Evolutionary conservation across 2,329 filamentous ascomycete species (phyloP).

Genomic region (Hypoxylon sp.): DNA sequence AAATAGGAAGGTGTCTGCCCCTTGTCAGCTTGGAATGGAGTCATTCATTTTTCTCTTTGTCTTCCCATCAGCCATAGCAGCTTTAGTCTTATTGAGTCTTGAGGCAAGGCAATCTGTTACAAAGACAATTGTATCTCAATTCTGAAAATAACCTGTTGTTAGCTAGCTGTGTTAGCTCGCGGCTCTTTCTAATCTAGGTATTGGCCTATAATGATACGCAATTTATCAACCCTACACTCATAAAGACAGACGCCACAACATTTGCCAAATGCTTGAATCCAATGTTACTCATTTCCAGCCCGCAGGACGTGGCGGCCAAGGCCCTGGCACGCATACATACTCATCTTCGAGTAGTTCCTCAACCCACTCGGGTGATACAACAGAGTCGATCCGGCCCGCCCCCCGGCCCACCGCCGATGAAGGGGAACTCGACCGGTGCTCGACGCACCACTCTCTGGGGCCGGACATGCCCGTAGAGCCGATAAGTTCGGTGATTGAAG

Average conservation of each 20-base stretch:
- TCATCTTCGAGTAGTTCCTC: constrained; percentile 37
- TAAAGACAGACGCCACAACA: constrained; percentile 12
- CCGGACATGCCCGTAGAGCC: constrained; percentile 51
- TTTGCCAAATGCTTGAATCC: constrained; percentile 38
- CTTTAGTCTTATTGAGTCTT: constrained; percentile 9
- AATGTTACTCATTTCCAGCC: constrained; percentile 20
- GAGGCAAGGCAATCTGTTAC: constrained; percentile 13
- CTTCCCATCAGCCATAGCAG: constrained; percentile 21
- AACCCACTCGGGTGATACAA: constrained; percentile 30
- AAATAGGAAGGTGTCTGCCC: constrained; percentile 28
- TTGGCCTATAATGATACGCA: constrained; percentile 44
- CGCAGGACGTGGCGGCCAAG: constrained; percentile 13
- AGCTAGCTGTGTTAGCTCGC: constrained; percentile 15
- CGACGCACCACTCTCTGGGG: constrained; percentile 51
- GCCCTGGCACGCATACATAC: background rate
- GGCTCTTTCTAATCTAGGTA: constrained; percentile 15
- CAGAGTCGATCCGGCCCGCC: constrained; percentile 34
- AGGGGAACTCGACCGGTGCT: constrained; percentile 46
- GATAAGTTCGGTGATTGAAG: constrained; percentile 53
- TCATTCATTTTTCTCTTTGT: constrained; percentile 22
- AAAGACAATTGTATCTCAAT: constrained; percentile 15
- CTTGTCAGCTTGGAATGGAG: constrained; percentile 24
- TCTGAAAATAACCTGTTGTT: constrained; percentile 4
- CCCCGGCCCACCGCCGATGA: constrained; percentile 28
- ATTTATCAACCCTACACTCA: constrained; percentile 16